Conservation (phyloP, 305 asterid genomes). For the Rubia balearica region DNA sequence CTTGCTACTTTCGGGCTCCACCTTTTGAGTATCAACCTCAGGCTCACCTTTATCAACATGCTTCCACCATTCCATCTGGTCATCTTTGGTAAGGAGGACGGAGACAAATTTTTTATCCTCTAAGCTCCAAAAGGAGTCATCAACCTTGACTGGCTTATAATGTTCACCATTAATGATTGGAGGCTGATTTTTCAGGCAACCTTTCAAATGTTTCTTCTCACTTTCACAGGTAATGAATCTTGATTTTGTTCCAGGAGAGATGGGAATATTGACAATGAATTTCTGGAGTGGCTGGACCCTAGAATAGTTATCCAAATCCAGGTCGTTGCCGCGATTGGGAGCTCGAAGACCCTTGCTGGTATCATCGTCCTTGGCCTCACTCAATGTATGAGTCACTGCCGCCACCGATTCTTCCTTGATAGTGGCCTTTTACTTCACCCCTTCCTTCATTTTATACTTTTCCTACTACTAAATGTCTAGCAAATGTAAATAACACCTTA, state of each 20-base stretch:
- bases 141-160: slow-evolving; percentile 50
- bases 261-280: slow-evolving; percentile 32
- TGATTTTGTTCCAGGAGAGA: slow-evolving; percentile 41
- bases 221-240: slow-evolving; percentile 34
- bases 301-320: slow-evolving; percentile 37
- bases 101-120: slow-evolving; percentile 79
- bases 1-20: slow-evolving; percentile 78
- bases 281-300: slow-evolving; percentile 47
- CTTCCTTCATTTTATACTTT: slow-evolving; percentile 16
- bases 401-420: not conserved
- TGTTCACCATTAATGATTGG: slow-evolving; percentile 51
- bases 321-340: slow-evolving; percentile 40
- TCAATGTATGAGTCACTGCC: not conserved
- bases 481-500: too few relatives aligned
- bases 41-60: slow-evolving; percentile 80
- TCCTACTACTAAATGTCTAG: too few relatives aligned
- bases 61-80: slow-evolving; percentile 97
- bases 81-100: slow-evolving; percentile 62
- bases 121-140: slow-evolving; percentile 81
- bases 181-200: slow-evolving; percentile 43
- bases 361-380: slow-evolving; percentile 22
- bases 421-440: not conserved
- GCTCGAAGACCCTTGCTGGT: slow-evolving; percentile 35
- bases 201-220: slow-evolving; percentile 37
- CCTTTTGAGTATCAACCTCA: slow-evolving; percentile 75